Percentiles rank a stretch among this genome's conserved stretches.
phyloP scores from a whole-genome alignment of 108 stramenopile species.

The Conticribra weissflogii region DNA sequence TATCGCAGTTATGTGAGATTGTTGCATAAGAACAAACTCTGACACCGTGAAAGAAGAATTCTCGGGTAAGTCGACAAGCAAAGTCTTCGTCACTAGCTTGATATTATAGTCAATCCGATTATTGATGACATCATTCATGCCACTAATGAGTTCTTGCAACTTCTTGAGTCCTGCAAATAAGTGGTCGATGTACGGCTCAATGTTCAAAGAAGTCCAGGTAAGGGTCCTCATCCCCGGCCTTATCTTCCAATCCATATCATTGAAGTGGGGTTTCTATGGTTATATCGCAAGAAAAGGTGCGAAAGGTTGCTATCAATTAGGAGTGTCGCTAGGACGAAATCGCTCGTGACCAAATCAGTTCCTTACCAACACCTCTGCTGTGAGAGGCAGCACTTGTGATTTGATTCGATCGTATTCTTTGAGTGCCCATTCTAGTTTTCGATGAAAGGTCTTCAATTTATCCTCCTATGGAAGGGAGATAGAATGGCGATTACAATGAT shows the following conservation, averaged over 20 bases:
- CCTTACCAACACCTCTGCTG: constrained; percentile 69
- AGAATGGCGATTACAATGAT: neutral
- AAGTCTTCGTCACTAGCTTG: constrained; percentile 82
- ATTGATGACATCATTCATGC: constrained; percentile 91
- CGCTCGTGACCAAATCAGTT: too few relatives aligned
- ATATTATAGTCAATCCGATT: constrained; percentile 93
- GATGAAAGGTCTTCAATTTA: constrained; percentile 90
- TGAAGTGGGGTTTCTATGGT: constrained; percentile 75
- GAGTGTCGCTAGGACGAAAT: too few relatives aligned
- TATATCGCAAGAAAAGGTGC: neutral
- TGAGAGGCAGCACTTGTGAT: constrained; percentile 85
- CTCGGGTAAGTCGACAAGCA: constrained; percentile 89
- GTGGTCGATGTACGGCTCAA: constrained; percentile 86
- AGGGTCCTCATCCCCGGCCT: constrained; percentile 93
- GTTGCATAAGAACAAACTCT: constrained; percentile 90
- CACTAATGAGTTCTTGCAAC: constrained; percentile 85
- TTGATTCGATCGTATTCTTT: constrained; percentile 87
- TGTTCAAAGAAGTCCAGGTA: constrained; percentile 95
- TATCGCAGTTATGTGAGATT: constrained; percentile 66
- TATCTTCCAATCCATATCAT: constrained; percentile 92
- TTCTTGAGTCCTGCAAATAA: constrained; percentile 74
- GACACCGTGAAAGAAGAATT: constrained; percentile 84
- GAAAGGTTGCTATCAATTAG: too few relatives aligned
- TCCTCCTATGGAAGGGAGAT: constrained; percentile 47
- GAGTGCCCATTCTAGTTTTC: constrained; percentile 86